Percentiles rank a stretch among this genome's conserved stretches.
Conservation (phyloP, 1,284 basidiomycete genomes). For the Rhodotorula glutinis region DNA sequence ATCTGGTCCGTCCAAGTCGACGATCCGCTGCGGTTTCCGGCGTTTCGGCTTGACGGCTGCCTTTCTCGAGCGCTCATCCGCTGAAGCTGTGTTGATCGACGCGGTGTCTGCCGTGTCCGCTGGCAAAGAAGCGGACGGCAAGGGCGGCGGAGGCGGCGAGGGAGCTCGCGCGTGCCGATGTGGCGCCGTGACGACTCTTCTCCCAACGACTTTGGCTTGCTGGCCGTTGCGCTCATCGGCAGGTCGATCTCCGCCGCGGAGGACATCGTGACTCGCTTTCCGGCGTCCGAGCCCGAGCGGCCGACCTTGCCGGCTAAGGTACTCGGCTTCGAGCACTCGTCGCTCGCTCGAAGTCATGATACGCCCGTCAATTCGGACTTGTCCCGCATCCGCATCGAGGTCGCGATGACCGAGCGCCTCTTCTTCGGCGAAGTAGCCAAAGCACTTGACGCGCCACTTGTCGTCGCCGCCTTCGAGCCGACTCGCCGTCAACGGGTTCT, state of each 20-base stretch:
- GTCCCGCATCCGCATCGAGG: background rate
- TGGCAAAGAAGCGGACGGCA: background rate
- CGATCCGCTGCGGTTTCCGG: slow-evolving; percentile 36
- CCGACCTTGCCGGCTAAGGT: slow-evolving; percentile 1
- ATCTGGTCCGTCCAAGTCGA: slow-evolving; percentile 35
- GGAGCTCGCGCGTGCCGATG: slow-evolving; percentile 3
- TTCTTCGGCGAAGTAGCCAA: slow-evolving; percentile 35
- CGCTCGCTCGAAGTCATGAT: slow-evolving; percentile 28
- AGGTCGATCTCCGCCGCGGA: slow-evolving; percentile 1
- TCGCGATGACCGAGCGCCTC: slow-evolving; percentile 20
- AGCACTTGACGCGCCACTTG: slow-evolving; percentile 28
- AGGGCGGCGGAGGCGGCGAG: background rate
- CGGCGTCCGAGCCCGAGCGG: slow-evolving; percentile 1
- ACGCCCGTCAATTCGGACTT: slow-evolving; percentile 36
- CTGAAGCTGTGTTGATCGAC: background rate
- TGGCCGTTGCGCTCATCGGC: slow-evolving; percentile 8
- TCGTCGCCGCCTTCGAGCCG: slow-evolving; percentile 32
- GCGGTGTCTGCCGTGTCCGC: background rate
- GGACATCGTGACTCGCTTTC: slow-evolving; percentile 1
- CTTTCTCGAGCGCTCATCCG: background rate
- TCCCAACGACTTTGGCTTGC: slow-evolving; percentile 31
- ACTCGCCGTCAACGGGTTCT: slow-evolving; percentile 65
- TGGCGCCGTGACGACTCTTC: slow-evolving; percentile 30
- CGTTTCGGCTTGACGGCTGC: background rate
- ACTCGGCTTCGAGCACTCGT: slow-evolving; percentile 17